phyloP scores from a whole-genome alignment of 2,329 filamentous ascomycete genomes.

The Tolypocladium nubicola region DNA sequence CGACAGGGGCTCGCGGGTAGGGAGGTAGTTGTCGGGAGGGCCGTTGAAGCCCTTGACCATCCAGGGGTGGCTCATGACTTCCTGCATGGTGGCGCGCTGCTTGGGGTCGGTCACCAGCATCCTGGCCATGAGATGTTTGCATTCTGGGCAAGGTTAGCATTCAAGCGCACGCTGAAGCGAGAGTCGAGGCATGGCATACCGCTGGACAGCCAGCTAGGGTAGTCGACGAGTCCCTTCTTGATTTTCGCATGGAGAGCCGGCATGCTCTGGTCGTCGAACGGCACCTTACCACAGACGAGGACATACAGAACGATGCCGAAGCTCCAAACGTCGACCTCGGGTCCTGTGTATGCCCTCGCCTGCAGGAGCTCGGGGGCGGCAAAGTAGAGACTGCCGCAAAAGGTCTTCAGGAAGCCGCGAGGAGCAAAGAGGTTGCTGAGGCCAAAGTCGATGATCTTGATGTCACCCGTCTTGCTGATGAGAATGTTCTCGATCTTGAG shows the following conservation, averaged over 20 bases:
- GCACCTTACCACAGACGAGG: slow-evolving; percentile 92
- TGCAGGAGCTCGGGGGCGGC: slow-evolving; percentile 91
- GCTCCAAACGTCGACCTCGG: slow-evolving; percentile 97
- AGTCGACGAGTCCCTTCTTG: slow-evolving; percentile 93
- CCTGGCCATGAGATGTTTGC: slow-evolving; percentile 79
- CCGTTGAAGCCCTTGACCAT: slow-evolving; percentile 84
- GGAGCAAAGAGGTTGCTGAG: slow-evolving; percentile 94
- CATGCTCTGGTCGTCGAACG: slow-evolving; percentile 99
- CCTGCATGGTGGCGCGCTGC: slow-evolving; percentile 73
- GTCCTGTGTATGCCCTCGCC: slow-evolving; percentile 87
- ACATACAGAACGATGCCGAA: slow-evolving; percentile 98
- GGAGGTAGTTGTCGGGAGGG: slow-evolving; percentile 82
- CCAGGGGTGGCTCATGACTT: slow-evolving; percentile 95
- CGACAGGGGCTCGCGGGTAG: slow-evolving; percentile 71
- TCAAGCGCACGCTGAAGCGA: neutral
- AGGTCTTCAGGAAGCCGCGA: slow-evolving; percentile 78
- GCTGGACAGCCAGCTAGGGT: slow-evolving; percentile 82
- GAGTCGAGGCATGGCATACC: slow-evolving; percentile 39
- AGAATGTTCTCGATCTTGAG: slow-evolving; percentile 98
- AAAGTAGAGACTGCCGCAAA: slow-evolving; percentile 96
- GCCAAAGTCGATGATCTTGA: slow-evolving; percentile 98
- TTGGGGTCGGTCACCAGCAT: slow-evolving; percentile 95
- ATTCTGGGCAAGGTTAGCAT: slow-evolving; percentile 54
- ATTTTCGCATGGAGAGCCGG: slow-evolving; percentile 96
- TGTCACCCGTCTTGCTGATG: slow-evolving; percentile 97